Evolutionary conservation across 768 basidiomycete species (phyloP), one percentile per base, ranked within the genome.

Genomic region (Lactarius hatsudake): DNA sequence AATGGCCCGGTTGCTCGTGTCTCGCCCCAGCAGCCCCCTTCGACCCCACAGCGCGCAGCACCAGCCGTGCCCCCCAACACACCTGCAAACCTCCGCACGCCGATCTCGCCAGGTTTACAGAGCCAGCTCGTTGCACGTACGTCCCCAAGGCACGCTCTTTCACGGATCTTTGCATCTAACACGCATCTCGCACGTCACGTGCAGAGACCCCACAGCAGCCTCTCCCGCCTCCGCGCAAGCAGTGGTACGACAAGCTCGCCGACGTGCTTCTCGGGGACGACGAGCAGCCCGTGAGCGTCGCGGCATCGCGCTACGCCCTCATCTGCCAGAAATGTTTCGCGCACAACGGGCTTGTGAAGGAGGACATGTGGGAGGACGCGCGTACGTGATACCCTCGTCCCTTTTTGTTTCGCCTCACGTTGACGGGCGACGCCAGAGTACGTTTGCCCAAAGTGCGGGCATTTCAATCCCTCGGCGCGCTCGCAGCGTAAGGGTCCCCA

Each of bases 331-430:
- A 86, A 68, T 96, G 94, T 74, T 96, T 91, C 73, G 78, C 86
- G 26, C 94, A 96, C 74, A 96, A 96, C 68, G 94, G 94, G 3
- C 81, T 97, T 2, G 91, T 93, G 12, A 88, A 89, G 72, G 93
- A 93, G 74, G 86, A 81, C 55, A 81, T 88, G 75, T 95, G 89
- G 86, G 88, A 90, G 67, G 87, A 90, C 69, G 84, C 89, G 34
- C 91, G 94, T 96, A 72, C 76, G 93, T 45, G 43, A 9, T 13
- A 53, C n/a, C 48, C 86, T n/a, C 23, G 40, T 28, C 43, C 55
- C 28, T 51, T 51, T 0, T 17, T 53, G 23, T 53, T 53, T 53
- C 13, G 13, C 13, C 5, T 53, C 23, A 26, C 13, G 51, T 17
- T 53, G 26, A 53, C 13, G 51, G 23, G 12, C 23, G 26, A 53